Conservation (phyloP, 2,329 filamentous ascomycete species). For the Chaetoscypha palmicola region DNA sequence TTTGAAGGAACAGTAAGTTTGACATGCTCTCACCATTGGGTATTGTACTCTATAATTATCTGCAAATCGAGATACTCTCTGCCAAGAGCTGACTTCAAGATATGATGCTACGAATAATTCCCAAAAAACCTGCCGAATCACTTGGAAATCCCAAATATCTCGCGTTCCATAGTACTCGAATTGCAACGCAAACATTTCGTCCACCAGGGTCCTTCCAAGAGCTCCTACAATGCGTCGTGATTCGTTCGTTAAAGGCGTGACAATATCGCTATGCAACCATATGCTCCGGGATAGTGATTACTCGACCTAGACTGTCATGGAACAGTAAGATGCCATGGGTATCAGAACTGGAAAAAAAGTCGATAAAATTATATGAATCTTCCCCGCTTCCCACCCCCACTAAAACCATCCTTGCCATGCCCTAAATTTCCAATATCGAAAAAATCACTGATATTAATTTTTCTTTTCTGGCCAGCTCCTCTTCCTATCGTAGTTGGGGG, state of each 20-base stretch:
- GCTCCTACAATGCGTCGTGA: conserved; percentile 15
- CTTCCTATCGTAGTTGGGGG: conserved; percentile 40
- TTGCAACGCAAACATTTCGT: too few relatives aligned
- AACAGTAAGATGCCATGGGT: conserved; percentile 5
- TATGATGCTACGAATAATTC: too few relatives aligned
- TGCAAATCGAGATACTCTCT: too few relatives aligned
- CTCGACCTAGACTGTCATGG: neutral
- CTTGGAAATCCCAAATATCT: too few relatives aligned
- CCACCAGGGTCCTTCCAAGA: conserved; percentile 7
- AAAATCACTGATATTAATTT: conserved; percentile 66
- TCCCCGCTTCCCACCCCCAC: conserved; percentile 31
- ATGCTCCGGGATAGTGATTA: conserved; percentile 4
- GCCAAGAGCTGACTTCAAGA: too few relatives aligned
- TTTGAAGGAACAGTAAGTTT: too few relatives aligned
- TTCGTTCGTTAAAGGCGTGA: conserved; percentile 9
- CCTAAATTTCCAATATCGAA: conserved; percentile 63
- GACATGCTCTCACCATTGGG: too few relatives aligned
- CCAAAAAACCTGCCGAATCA: too few relatives aligned
- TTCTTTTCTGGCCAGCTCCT: conserved; percentile 64
- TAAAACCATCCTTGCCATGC: conserved; percentile 50
- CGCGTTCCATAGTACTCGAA: too few relatives aligned
- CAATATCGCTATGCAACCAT: conserved; percentile 10
- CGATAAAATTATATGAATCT: conserved; percentile 26
- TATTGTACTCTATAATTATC: too few relatives aligned
- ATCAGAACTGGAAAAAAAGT: conserved; percentile 8